Percentiles rank a stretch among this genome's conserved stretches.
Conservation (phyloP, 2,329 filamentous ascomycete species). For the Aspergillus spinulosporus region DNA sequence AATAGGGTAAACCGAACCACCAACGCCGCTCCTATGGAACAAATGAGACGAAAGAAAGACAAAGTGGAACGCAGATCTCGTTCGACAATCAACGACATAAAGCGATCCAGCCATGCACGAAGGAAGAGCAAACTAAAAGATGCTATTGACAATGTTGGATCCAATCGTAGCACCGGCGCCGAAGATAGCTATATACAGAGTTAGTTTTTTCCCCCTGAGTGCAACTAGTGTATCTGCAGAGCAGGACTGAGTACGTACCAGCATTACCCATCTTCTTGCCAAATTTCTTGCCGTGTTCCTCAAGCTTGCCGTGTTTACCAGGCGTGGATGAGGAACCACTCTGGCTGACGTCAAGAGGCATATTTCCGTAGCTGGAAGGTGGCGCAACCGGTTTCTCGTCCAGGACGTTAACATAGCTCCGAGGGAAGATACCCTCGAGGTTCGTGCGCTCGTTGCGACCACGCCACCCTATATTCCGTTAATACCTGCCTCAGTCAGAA, state of each 20-base stretch:
- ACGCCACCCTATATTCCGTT: conserved; percentile 62
- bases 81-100: conserved; percentile 1
- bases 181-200: conserved; percentile 67
- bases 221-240: background rate
- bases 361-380: conserved; percentile 54
- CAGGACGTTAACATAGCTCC: conserved; percentile 75
- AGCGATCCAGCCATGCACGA: conserved; percentile 5
- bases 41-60: conserved; percentile 16
- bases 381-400: conserved; percentile 59
- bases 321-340: conserved; percentile 45
- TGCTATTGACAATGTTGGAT: conserved; percentile 84
- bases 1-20: conserved; percentile 24
- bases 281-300: conserved; percentile 85
- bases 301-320: conserved; percentile 60
- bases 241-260: conserved; percentile 36
- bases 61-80: conserved; percentile 1
- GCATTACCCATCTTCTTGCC: conserved; percentile 88
- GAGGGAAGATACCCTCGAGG: conserved; percentile 90
- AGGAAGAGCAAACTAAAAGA: conserved; percentile 61
- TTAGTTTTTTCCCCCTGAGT: conserved; percentile 21
- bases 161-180: conserved; percentile 91
- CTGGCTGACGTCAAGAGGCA: conserved; percentile 74
- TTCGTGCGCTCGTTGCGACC: conserved; percentile 81
- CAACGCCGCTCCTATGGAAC: conserved; percentile 36
- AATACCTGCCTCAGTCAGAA: conserved; percentile 15